Base-by-base conservation (phyloP, 2,329 filamentous ascomycete genomes). In the Cladosporium cucumerinum region DNA sequence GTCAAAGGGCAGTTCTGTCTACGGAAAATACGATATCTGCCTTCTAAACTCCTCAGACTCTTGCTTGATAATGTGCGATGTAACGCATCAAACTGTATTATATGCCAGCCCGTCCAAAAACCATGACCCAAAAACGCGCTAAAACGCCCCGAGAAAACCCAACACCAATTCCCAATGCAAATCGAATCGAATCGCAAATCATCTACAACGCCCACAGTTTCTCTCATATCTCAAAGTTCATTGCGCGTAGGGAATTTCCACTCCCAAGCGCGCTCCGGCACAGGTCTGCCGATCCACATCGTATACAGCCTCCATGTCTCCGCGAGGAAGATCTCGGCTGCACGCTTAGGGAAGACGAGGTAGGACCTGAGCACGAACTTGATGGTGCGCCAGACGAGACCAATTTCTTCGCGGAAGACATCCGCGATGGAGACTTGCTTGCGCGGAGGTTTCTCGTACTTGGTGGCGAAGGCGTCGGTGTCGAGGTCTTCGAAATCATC, bases 361-460 rank as follows among this genome's bases (percentile, higher is more conserved):
- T 92, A 99, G 66, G 86, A 85, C 69, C 77, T 82, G 10, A 95
- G 26, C 1, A 98, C 87, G 70, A 88, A 86, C 70, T 85, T 84
- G 57, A 86, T 81, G 0, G 87, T 88, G 65, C 82, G 81, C 72
- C 82, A 85, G 14, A 97, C 83, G 18, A 87, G 78, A 5, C 79
- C 76, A 32, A 89, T 76, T 77, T 98, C 94, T 0, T 83, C 77
- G 69, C 82, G 80, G 67, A 94, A 82, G 7, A 82, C 78, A 25
- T 93, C 87, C 57, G 76, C 74, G 0, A 89, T 0, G 0, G 83
- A 82, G 52, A 80, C 79, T 34, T 82, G 68, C 28, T 74, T 71
- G 36, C 64, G 74, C 61, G n/a, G 79, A 5, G 60, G 16, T 32
- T 55, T 69, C 57, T 81, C 74, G 65, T 79, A 81, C 0, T 75